Base-by-base conservation (phyloP, 2,329 filamentous ascomycete genomes). In the Rugonectria rugulosa region DNA sequence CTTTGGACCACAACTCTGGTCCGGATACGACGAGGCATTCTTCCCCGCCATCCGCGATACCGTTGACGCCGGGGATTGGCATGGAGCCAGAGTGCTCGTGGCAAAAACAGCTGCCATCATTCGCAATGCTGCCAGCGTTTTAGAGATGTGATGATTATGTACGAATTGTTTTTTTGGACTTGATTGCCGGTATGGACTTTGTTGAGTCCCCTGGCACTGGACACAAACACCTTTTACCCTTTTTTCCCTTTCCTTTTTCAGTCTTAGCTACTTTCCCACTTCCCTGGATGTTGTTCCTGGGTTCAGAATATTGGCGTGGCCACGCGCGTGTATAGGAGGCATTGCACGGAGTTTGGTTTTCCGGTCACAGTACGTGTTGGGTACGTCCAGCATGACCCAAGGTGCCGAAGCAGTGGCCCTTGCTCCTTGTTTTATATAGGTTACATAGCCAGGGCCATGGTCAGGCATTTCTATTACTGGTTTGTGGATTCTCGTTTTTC, bases 1-100 rank as follows among this genome's bases (percentile, higher is more conserved):
- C 53, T 96, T 93, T 70, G 94, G 90, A 2, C 95, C 95, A 1
- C 85, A 91, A 68, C 78, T 85, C 3, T 93, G 91, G 88, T 88
- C 87, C 7, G 65, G 64, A 43, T 65, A 72, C 43, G 69, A 72
- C 45, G 68, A 67, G 42, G 67, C 70, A 36, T 68, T 70, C 57
- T 77, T 77, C 75, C 94, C 94, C 0, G 88, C 88, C n/a, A 89
- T 97, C 52, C 83, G 91, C 53, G 93, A 97, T 68, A 87, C 89
- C 8, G 79, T 97, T 34, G 85, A 90, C 59, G 82, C 80, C 4
- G 83, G 84, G 21, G 85, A 96, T 65, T 93, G 89, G 89, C 78
- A 75, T 2, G 72, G 84, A 11, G 89, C 90, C 3, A 86, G 89
- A 67, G 74, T 78, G 49, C 85, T 89, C 70, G 82, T 96, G 24